Base-by-base conservation (phyloP, 108 stramenopile genomes). In the Fragilariopsis cylindrus region DNA sequence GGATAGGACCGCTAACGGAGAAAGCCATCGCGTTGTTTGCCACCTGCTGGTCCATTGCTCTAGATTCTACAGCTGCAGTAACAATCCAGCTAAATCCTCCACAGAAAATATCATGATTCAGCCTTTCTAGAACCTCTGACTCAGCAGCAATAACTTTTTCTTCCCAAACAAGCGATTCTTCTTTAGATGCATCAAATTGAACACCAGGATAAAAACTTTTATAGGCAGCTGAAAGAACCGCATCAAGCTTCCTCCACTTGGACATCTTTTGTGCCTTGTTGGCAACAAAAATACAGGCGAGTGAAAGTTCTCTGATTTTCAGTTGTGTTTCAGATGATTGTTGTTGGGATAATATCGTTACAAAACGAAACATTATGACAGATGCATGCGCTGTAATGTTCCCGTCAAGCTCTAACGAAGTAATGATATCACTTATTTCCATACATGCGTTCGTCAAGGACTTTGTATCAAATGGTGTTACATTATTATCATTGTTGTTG, bases 21-120 rank as follows among this genome's bases (percentile, higher is more conserved):
- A 95, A 85, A 12, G 70, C 74, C 62, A 91, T 79, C 4, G 85
- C 76, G 46, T 83, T 77, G 71, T 84, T 81, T 12, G 88, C 90
- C 12, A 85, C 60, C 49, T 80, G 72, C 72, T 84, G 87, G 18
- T 84, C 71, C 62, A 90, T 73, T 30, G 72, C 79, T 39, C 66
- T 74, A 5, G 81, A 75, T 40, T 79, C 72, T n/a, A 74, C 65
- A 6, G 79, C 79, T 55, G 87, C 79, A 45, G 78, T 67, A 43
- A 80, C 70, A 15, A 94, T 81, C 85, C 85, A 90, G 49, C 90
- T 89, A n/a, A 88, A 76, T 16, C 88, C 91, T 72, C 77, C 43
- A 82, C 86, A 90, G 73, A 92, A 95, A 12, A 95, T 76, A 70
- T 95, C 93, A 62, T 92, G 90, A 39, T 88, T 65, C 18, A 95